Evolutionary conservation across 164 flowering plant species (phyloP), one percentile per base, ranked within the genome.

Genomic region (Paratinospora sagittata): DNA sequence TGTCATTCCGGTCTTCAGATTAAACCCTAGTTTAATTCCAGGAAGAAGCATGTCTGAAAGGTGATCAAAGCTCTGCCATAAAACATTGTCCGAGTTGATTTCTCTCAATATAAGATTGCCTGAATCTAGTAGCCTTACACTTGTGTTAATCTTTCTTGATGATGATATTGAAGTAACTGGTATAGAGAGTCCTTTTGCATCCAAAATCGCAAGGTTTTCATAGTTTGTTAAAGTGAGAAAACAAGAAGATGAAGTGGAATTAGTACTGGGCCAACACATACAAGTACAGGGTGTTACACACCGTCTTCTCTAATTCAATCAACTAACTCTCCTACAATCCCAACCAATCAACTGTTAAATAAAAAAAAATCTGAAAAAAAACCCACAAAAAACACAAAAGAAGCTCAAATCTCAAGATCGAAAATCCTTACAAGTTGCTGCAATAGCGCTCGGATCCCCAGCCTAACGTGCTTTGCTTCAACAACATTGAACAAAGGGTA

Each of bases 401-500:
- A n/a, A n/a, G n/a, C n/a, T n/a, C n/a, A n/a, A n/a, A n/a, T n/a
- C 23, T 45, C 45, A 65, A 36, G 12, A 62, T 24, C 71, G 0
- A n/a, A n/a, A 58, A 57, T 8, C 82, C n/a, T n/a, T 82, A 95
- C 99, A 24, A 90, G 87, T 65, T 84, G 67, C 71, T 80, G 77
- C 73, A 95, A 61, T 57, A 95, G 74, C 11, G 88, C 83, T 27
- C 86, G 90, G 75, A 95, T 86, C 41, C 87, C 99, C 9, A 94
- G 96, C 2, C 89, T 85, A 27, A 95, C 95, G 76, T 92, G 97
- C 39, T 84, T 67, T 72, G 96, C 84, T n/a, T 84, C 80, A 72
- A 95, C 85, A 23, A 76, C 82, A 78, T 92, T 92, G 70, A 86
- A 95, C 3, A 96, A 97, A 0, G 99, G 98, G 66, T 91, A 95